phyloP scores from a whole-genome alignment of 352 stramenopile species.

The Globisporangium canariense region DNA sequence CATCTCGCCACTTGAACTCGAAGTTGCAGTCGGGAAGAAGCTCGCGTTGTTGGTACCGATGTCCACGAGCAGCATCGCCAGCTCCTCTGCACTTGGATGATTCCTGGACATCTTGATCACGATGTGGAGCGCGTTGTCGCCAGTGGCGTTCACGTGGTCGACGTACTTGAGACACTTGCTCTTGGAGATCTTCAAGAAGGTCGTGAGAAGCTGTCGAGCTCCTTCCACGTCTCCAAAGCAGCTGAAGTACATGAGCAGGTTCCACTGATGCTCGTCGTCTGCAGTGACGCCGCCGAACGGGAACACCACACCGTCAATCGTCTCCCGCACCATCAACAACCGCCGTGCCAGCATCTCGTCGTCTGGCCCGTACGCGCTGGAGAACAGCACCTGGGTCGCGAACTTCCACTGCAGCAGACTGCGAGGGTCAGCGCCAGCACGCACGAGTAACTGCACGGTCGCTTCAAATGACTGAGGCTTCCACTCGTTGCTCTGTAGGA shows the following conservation, averaged over 20 bases:
- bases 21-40: neutral
- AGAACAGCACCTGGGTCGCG: slow-evolving; percentile 46
- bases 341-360: slow-evolving; percentile 27
- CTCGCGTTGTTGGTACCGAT: slow-evolving; percentile 22
- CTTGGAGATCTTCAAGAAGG: slow-evolving; percentile 9
- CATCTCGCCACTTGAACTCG: slow-evolving; percentile 3
- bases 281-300: slow-evolving; percentile 26
- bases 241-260: slow-evolving; percentile 69
- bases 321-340: slow-evolving; percentile 28
- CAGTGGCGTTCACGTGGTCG: slow-evolving; percentile 53
- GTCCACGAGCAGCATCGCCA: slow-evolving; percentile 44
- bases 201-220: slow-evolving; percentile 32
- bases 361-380: slow-evolving; percentile 11
- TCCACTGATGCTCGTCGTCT: slow-evolving; percentile 52
- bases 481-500: slow-evolving; percentile 18
- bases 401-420: slow-evolving; percentile 60
- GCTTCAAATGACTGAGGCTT: slow-evolving; percentile 22
- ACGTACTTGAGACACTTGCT: slow-evolving; percentile 39
- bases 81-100: slow-evolving; percentile 15
- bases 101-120: slow-evolving; percentile 46
- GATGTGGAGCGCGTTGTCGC: slow-evolving; percentile 70
- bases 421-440: slow-evolving; percentile 35
- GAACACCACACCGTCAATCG: slow-evolving; percentile 24
- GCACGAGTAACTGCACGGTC: slow-evolving; percentile 39
- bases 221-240: slow-evolving; percentile 42